Conservation (phyloP, 306 rosid species). For the Quercus engelmannii region DNA sequence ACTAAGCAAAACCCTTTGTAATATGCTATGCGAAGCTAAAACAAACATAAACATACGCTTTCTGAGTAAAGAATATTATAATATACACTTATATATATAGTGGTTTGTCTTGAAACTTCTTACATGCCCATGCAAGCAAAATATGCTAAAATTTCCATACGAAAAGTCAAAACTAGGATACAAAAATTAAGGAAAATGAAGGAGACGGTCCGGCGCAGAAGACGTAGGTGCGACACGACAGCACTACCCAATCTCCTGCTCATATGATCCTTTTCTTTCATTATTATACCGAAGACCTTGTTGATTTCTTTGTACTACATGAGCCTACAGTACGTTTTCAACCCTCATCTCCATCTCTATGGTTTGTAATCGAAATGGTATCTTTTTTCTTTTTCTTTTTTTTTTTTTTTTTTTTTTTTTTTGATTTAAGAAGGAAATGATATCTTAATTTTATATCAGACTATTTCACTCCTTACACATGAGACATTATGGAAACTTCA, state of each 20-base stretch:
- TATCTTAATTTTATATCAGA: no score
- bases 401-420: no score
- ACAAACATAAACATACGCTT: background rate
- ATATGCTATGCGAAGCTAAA: background rate
- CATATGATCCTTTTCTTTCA: background rate
- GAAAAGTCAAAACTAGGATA: background rate
- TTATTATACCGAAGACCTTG: background rate
- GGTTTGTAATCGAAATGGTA: no score
- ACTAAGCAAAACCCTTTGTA: background rate
- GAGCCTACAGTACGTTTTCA: background rate
- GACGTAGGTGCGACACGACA: background rate
- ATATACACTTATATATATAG: no score
- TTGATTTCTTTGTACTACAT: background rate
- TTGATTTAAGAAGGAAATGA: no score
- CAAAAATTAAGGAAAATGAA: background rate
- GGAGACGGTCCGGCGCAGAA: background rate
- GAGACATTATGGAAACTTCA: no score
- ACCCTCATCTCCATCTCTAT: background rate
- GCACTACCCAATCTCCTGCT: constrained; percentile 1
- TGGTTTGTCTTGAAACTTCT: no score
- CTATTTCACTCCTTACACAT: no score
- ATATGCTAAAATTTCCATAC: background rate
- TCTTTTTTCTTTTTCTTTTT: no score
- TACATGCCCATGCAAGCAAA: background rate
- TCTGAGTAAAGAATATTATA: background rate